Evolutionary conservation across 2,329 filamentous ascomycete species (phyloP), one percentile per base, ranked within the genome.

Genomic region (Diaporthe sp.): DNA sequence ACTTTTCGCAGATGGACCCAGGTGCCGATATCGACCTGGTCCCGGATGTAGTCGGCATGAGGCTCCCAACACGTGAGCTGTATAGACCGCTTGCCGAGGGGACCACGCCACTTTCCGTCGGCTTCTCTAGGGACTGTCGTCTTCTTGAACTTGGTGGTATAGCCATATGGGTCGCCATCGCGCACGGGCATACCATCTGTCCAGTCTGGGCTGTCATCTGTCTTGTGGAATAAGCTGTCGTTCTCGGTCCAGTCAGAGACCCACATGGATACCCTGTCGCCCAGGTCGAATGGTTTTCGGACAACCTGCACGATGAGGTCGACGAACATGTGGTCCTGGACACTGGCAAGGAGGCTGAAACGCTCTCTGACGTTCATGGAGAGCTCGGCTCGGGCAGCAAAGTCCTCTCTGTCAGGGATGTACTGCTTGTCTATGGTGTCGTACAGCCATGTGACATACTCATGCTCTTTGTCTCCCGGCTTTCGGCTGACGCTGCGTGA

Each of bases 171-270:
- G 77, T 93, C 90, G 5, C 88, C 89, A 61, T 90, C 87, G 7
- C 81, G 80, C 4, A 76, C 81, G 8, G 78, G 71, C 5, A 77
- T 77, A 9, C 81, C 81, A 1, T 81, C 77, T 3, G 81, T 76
- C 30, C 77, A 79, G 1, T 81, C 77, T 3, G 81, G 76, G 27
- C 76, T 78, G 32, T 80, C 79, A 74, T 79, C 82, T 15, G 79
- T 78, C 65, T 84, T 91, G 47, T 91, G 82, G 77, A 88, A 92
- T 73, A 98, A 91, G 1, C 79, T 75, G 0, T 86, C 79, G 79
- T 98, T 94, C 68, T 90, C 84, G 0, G 95, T 97, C 81, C 96
- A 98, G 82, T 98, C 96, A 0, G 94, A 93, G 25, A 97, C 85
- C 85, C 95, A 95, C 0, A 98, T 77, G 7, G 91, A 90, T 17